Conservation (phyloP, 148 eudicot species). For the Euryodendron excelsum region DNA sequence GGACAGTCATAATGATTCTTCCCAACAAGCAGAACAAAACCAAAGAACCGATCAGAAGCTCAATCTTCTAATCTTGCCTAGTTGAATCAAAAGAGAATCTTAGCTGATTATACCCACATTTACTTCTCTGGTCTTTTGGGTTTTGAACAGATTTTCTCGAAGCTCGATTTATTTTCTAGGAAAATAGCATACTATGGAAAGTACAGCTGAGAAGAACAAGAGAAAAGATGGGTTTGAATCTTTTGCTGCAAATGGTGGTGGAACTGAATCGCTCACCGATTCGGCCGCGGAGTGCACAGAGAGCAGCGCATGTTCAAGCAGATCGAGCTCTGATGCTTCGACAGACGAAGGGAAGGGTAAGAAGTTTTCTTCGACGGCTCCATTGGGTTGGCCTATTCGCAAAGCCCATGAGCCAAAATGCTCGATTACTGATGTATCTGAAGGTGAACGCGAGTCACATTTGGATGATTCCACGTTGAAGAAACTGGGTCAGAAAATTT, state of each 20-base stretch:
- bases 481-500: constrained; percentile 49
- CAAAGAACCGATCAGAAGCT: neutral
- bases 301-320: constrained; percentile 39
- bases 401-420: constrained; percentile 44
- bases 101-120: neutral
- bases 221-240: constrained; percentile 31
- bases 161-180: neutral
- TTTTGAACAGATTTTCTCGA: constrained; percentile 13
- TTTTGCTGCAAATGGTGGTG: constrained; percentile 21
- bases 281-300: constrained; percentile 37
- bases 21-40: neutral
- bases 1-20: neutral
- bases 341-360: constrained; percentile 18
- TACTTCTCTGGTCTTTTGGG: neutral
- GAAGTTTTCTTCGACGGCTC: constrained; percentile 39
- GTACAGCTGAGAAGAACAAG: constrained; percentile 23
- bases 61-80: neutral
- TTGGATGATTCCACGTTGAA: constrained; percentile 41
- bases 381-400: constrained; percentile 77
- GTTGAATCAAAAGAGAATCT: neutral
- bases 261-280: constrained; percentile 22
- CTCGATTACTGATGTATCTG: constrained; percentile 28
- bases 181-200: constrained; percentile 19
- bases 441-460: constrained; percentile 23
- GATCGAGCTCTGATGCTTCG: constrained; percentile 40